Conservation (phyloP, 2,329 filamentous ascomycete genomes). For the Diaporthe sp. region DNA sequence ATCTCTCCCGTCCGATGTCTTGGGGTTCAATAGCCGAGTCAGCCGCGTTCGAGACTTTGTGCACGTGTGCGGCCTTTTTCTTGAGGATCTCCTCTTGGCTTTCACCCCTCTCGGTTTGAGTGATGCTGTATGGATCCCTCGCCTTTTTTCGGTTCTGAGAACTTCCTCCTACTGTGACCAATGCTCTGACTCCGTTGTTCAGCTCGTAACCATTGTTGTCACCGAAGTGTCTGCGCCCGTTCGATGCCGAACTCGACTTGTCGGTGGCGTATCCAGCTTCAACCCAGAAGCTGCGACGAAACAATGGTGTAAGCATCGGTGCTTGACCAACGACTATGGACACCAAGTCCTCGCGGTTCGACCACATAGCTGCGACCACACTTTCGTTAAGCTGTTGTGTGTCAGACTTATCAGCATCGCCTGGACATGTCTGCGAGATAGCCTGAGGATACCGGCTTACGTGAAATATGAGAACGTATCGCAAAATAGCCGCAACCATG, state of each 20-base stretch:
- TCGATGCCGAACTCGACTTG: not conserved
- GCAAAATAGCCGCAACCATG: not conserved
- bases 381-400: not conserved
- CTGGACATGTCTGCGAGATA: not conserved
- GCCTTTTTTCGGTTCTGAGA: not conserved
- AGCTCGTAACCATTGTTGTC: constrained; percentile 2
- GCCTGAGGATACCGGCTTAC: not conserved
- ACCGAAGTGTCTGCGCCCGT: not conserved
- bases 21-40: not conserved
- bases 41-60: not conserved
- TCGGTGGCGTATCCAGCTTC: constrained; percentile 1
- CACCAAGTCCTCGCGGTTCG: constrained; percentile 5
- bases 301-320: constrained; percentile 8
- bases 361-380: not conserved
- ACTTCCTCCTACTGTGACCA: constrained; percentile 10
- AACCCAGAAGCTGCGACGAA: constrained; percentile 13
- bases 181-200: not conserved
- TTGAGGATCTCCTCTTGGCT: not conserved
- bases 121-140: not conserved
- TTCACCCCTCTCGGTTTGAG: not conserved
- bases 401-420: not conserved
- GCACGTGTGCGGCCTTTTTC: not conserved
- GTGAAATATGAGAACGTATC: not conserved
- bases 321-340: constrained; percentile 4
- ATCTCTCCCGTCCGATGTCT: not conserved